Evolutionary conservation across 148 eudicot species (phyloP), one percentile per base, ranked within the genome.

Genomic region (Fallopia convolvulus): DNA sequence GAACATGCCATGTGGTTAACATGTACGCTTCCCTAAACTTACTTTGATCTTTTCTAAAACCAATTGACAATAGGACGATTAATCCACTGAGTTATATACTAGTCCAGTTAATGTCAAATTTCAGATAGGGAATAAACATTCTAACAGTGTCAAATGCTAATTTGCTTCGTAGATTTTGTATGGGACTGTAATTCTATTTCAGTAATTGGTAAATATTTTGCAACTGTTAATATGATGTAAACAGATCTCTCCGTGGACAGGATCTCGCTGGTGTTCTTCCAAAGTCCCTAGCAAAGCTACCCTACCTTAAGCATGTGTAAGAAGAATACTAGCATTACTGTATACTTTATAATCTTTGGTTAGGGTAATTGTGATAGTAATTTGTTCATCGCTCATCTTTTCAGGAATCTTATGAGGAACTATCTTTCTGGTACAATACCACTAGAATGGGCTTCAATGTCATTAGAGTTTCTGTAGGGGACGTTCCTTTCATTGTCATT

Each of bases 341-440:
- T 55, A 55, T 55, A 55, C 60, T 17, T 55, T 18, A 55, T 18
- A 55, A 55, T n/a, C 23, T n/a, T 6, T 55, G 8, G 18, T 65
- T 30, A 32, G 13, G 32, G 41, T 33, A 65, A 65, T 14, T 65
- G 70, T 20, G 40, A 32, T 40, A 32, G 39, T 12, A 65, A 11
- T 65, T 13, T 33, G 40, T 4, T 32, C 12, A 32, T 75, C 46
- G 18, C 21, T 50, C 18, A 23, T 39, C 73, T 75, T 77, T 73
- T 20, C 79, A 83, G 86, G 50, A 81, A 83, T 80, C 52, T 84
- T 60, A 52, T 82, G 56, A 81, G 86, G 79, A 84, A 84, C 80
- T 83, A 78, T 73, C 84, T 84, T 40, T 76, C 76, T 46, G 86
- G 86, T 49, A 79, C 76, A 21, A 84, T 84, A 79, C 86, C 86